Conservation (phyloP, 2,329 filamentous ascomycete genomes). For the Sporothrix sp. region DNA sequence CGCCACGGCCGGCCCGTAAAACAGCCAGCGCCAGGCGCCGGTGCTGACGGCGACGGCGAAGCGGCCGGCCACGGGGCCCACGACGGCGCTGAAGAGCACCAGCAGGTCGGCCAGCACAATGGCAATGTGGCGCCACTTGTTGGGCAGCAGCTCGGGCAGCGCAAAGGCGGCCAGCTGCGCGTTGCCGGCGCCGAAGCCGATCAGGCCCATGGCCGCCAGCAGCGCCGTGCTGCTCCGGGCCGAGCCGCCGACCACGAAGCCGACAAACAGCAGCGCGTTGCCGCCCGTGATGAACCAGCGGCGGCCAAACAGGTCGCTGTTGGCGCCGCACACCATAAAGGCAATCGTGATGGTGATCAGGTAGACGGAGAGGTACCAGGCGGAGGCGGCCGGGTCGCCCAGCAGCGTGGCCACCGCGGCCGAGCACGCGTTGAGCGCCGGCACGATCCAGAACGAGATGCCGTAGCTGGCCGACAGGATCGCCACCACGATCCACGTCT, state of each 20-base stretch:
- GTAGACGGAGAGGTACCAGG: slow-evolving; percentile 29
- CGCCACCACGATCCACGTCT: slow-evolving; percentile 31
- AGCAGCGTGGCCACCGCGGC: slow-evolving; percentile 26
- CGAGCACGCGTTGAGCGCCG: slow-evolving; percentile 24
- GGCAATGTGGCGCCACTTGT: slow-evolving; percentile 38
- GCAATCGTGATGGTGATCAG: slow-evolving; percentile 33
- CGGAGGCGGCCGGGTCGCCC: slow-evolving; percentile 24
- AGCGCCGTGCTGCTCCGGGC: slow-evolving; percentile 31
- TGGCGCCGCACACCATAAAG: slow-evolving; percentile 33
- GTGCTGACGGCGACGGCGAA: slow-evolving; percentile 26
- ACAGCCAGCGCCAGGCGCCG: slow-evolving; percentile 34
- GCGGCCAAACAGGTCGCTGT: slow-evolving; percentile 38
- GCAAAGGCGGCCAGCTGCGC: slow-evolving; percentile 37
- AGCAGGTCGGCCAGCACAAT: slow-evolving; percentile 34
- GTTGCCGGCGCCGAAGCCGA: slow-evolving; percentile 36
- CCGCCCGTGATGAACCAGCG: slow-evolving; percentile 36
- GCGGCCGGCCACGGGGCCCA: slow-evolving; percentile 35
- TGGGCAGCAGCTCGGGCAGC: slow-evolving; percentile 37
- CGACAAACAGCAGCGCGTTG: slow-evolving; percentile 31
- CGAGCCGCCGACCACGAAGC: slow-evolving; percentile 29
- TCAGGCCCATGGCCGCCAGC: slow-evolving; percentile 31
- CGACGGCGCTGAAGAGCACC: slow-evolving; percentile 35
- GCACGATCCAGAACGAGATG: slow-evolving; percentile 32
- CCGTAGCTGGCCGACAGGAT: slow-evolving; percentile 29
- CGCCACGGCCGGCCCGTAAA: slow-evolving; percentile 33